These are phyloP conservation scores for Apophysomyces trapeziformis DNA, from an alignment of 371 early-diverging fungal species.

Conservation along the genomic window DNA sequence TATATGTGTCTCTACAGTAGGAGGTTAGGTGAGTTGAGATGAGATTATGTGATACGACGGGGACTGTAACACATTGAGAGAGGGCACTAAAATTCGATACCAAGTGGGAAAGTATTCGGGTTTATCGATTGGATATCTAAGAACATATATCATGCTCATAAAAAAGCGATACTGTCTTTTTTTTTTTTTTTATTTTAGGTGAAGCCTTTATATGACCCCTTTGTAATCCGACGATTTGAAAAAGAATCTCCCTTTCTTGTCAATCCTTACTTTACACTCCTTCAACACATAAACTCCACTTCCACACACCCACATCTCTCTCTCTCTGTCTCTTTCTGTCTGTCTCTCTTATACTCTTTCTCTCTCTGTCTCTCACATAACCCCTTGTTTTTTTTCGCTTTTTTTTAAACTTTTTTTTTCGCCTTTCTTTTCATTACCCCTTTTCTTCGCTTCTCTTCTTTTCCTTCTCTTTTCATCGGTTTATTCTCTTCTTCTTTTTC, in stretches of 20 bases:
- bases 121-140: conserved; percentile 31
- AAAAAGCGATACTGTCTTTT: background rate
- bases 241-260: conserved; percentile 7
- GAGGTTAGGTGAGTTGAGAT: background rate
- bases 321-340: conserved; percentile 8
- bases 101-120: background rate
- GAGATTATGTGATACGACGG: background rate
- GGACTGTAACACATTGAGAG: background rate
- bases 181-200: background rate
- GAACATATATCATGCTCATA: conserved; percentile 16
- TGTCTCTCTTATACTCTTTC: conserved; percentile 9
- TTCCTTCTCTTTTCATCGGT: background rate
- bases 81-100: background rate
- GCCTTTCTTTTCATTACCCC: background rate
- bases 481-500: background rate
- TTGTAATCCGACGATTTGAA: background rate
- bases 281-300: background rate
- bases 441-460: background rate
- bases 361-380: conserved; percentile 10
- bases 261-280: conserved; percentile 15
- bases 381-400: conserved; percentile 2
- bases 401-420: background rate
- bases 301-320: conserved; percentile 7
- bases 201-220: background rate
- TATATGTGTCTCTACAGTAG: too few relatives aligned